Evolutionary conservation across 2,329 filamentous ascomycete genomes (phyloP).

Genomic region (Plectosphaerella cucumerina): DNA sequence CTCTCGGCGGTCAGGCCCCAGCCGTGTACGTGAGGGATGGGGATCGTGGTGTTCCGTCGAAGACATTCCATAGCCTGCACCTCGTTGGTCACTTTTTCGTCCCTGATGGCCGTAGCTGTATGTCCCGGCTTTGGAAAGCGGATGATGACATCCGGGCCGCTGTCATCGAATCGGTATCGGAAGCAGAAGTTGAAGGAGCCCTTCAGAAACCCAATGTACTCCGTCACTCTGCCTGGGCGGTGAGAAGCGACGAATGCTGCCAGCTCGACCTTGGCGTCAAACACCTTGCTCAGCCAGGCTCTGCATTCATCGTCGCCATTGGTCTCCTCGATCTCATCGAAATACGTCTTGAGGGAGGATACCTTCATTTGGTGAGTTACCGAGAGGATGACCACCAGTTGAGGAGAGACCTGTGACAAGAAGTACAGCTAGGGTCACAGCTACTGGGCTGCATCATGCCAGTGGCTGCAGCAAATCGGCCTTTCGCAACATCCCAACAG

Average conservation of each 20-base stretch:
- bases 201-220: not conserved
- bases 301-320: conserved; percentile 16
- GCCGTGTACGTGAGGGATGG: conserved; percentile 18
- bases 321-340: conserved; percentile 16
- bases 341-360: conserved; percentile 13
- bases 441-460: too few relatives aligned
- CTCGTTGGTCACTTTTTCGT: conserved; percentile 28
- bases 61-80: conserved; percentile 21
- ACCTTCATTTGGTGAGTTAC: too few relatives aligned
- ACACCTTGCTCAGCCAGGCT: conserved; percentile 13
- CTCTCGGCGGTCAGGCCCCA: conserved; percentile 24
- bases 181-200: conserved; percentile 24
- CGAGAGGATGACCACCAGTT: too few relatives aligned
- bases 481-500: too few relatives aligned
- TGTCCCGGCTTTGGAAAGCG: conserved; percentile 20
- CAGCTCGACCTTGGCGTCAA: conserved; percentile 15
- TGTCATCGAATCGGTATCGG: conserved; percentile 14
- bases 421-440: too few relatives aligned
- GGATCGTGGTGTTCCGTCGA: conserved; percentile 22
- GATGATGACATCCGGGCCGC: conserved; percentile 17
- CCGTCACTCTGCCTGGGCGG: not conserved
- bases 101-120: conserved; percentile 13
- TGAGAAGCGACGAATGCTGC: not conserved
- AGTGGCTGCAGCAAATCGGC: too few relatives aligned
- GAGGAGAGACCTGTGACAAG: too few relatives aligned